A percentile compares a stretch with the other conserved stretches of the same genome.
phyloP scores from a whole-genome alignment of 495 filamentous ascomycete genomes.

The Durotheca rogersii region DNA sequence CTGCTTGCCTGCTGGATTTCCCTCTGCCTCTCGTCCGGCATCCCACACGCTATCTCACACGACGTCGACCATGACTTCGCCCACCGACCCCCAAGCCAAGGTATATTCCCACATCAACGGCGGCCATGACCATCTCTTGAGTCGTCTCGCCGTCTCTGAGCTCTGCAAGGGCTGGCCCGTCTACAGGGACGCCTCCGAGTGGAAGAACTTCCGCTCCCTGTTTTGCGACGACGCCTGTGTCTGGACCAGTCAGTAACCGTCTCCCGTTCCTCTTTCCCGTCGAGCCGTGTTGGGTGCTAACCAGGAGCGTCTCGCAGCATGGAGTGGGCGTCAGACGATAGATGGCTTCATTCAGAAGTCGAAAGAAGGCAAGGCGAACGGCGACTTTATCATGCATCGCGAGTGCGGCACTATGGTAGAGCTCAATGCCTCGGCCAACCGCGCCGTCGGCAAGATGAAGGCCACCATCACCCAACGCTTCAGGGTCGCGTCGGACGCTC shows the following conservation, averaged over 20 bases:
- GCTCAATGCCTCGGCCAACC: constrained; percentile 44
- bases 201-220: constrained; percentile 63
- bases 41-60: neutral
- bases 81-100: constrained; percentile 43
- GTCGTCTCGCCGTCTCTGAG: constrained; percentile 58
- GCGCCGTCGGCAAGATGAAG: constrained; percentile 72
- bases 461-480: constrained; percentile 70
- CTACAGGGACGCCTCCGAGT: constrained; percentile 65
- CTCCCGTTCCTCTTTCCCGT: neutral
- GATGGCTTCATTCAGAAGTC: constrained; percentile 61
- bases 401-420: constrained; percentile 61
- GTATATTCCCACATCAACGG: constrained; percentile 60
- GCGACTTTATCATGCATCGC: constrained; percentile 69
- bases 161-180: constrained; percentile 69
- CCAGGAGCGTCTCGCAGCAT: constrained; percentile 43
- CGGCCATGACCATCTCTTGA: constrained; percentile 45
- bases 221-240: constrained; percentile 60
- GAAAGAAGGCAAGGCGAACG: constrained; percentile 58
- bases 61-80: constrained; percentile 42
- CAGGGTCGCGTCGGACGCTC: constrained; percentile 38
- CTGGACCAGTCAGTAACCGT: constrained; percentile 53
- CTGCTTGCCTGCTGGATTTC: too few species aligned
- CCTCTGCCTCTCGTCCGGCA: too few species aligned
- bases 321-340: constrained; percentile 55
- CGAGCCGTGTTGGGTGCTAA: too few species aligned